Evolutionary conservation across 768 basidiomycete genomes (phyloP).

Genomic region (Ramaria sp.): DNA sequence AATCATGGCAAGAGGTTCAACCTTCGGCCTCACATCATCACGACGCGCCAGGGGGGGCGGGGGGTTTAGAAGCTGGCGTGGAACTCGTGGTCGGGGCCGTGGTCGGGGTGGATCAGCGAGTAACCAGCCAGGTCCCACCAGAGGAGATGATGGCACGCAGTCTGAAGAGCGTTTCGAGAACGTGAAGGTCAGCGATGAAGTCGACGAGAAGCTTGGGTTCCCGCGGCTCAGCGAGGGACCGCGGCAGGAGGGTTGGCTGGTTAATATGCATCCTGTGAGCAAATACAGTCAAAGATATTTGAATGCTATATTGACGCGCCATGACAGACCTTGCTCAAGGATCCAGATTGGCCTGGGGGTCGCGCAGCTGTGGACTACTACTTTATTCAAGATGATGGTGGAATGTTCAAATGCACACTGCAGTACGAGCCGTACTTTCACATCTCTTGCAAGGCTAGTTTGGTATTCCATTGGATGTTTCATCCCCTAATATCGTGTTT

Average conservation of each 20-base stretch:
- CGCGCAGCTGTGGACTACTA: conserved; percentile 91
- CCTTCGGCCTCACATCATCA: conserved; percentile 7
- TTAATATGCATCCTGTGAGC: conserved; percentile 96
- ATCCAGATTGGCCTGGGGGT: conserved; percentile 74
- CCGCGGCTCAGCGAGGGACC: conserved; percentile 67
- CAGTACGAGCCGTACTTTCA: conserved; percentile 92
- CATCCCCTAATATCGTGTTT: conserved; percentile 10
- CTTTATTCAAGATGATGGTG: conserved; percentile 95
- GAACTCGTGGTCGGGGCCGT: conserved; percentile 35
- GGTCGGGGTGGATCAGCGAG: conserved; percentile 22
- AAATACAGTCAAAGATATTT: conserved; percentile 10
- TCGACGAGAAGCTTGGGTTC: conserved; percentile 93
- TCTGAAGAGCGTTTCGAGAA: conserved; percentile 81
- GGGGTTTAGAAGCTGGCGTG: conserved; percentile 25
- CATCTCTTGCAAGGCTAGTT: conserved; percentile 79
- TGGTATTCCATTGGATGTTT: background rate
- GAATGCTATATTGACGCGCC: background rate
- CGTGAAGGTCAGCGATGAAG: conserved; percentile 63
- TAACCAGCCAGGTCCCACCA: conserved; percentile 38
- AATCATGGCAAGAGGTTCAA: conserved; percentile 4
- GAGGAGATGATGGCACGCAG: conserved; percentile 86
- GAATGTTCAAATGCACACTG: conserved; percentile 90
- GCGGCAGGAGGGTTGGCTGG: conserved; percentile 80
- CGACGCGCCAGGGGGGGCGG: conserved; percentile 22
- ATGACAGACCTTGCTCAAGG: conserved; percentile 71